phyloP scores from a whole-genome alignment of 129 eudicot species.

The sunflower (Helianthus annuus) region DNA sequence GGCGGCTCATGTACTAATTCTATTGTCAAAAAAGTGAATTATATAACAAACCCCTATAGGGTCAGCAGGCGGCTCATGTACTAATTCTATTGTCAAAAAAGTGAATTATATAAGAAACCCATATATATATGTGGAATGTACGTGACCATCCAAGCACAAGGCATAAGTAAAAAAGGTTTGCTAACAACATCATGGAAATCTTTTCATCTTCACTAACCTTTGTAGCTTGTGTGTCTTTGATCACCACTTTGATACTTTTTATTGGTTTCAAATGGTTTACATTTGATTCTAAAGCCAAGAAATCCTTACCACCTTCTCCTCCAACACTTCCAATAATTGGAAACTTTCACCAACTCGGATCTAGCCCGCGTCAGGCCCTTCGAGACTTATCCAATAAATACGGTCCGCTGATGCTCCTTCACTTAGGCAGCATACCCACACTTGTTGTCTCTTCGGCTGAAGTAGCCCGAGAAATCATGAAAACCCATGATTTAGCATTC shows the following conservation, averaged over 20 bases:
- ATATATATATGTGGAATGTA: neutral
- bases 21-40: too few species aligned
- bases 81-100: too few species aligned
- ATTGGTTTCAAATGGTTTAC: slow-evolving; percentile 1
- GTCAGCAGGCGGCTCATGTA: too few species aligned
- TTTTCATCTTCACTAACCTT: neutral
- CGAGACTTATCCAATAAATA: too few species aligned
- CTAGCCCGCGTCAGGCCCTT: too few species aligned
- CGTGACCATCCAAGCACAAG: neutral
- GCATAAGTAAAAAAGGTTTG: neutral
- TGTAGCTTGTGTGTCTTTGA: neutral
- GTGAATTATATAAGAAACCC: neutral
- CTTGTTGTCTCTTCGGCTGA: neutral
- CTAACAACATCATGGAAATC: neutral
- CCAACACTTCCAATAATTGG: too few species aligned
- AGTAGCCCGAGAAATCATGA: neutral
- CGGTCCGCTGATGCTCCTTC: slow-evolving; percentile 13
- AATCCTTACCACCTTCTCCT: neutral
- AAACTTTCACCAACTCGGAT: too few species aligned
- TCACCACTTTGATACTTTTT: neutral
- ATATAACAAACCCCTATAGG: neutral
- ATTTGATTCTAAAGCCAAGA: neutral
- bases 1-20: too few species aligned
- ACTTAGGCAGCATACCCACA: neutral
- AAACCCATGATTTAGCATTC: slow-evolving; percentile 1